Base-by-base conservation (phyloP, 345 rosid species). In the Lagerstroemia speciosa region DNA sequence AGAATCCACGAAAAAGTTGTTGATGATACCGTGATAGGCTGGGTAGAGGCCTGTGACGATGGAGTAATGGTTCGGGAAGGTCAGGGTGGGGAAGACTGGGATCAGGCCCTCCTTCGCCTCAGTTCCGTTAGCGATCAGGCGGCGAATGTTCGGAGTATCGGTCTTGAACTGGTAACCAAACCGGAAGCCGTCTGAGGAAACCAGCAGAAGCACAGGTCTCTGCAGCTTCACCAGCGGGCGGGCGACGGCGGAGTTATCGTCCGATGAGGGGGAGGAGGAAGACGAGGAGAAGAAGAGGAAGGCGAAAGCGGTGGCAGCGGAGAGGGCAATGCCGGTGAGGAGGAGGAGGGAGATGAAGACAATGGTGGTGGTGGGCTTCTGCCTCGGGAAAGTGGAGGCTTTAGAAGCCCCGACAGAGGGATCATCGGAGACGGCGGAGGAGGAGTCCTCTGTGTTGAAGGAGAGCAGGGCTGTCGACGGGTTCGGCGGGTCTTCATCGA, bases 41-140 rank as follows among this genome's bases (percentile, higher is more conserved):
- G 98, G 98, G 72, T 93, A 93, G 40, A 93, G 88, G 60, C 97
- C 98, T 43, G 97, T 91, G 52, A 85, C 97, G 62, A 93, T 93
- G 29, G 98, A 86, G 84, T 91, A 91, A 72, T 93, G 98, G 67
- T 93, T 91, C 38, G 97, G 97, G 77, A 93, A 93, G 38, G 96
- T 93, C 53, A 91, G 80, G 5, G 96, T 79, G 26, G 98, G 98
- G 65, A 82, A 93, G 37, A 93, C 97, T 4, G 97, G 92, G 75
- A 93, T 89, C 77, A 93, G 41, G 74, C 98, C 98, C 32, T 75
- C 79, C 64, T 87, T 94, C 0, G 98, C 97, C 75, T 89, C 97
- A 0, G 98, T 91, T 52, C 97, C 98, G 41, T 91, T 85, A 26
- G 80, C 65, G 72, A 90, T 86, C 80, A 93, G 68, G 11, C 98